Evolutionary conservation across 108 stramenopile species (phyloP).

Genomic region (Nitzschia sp.): DNA sequence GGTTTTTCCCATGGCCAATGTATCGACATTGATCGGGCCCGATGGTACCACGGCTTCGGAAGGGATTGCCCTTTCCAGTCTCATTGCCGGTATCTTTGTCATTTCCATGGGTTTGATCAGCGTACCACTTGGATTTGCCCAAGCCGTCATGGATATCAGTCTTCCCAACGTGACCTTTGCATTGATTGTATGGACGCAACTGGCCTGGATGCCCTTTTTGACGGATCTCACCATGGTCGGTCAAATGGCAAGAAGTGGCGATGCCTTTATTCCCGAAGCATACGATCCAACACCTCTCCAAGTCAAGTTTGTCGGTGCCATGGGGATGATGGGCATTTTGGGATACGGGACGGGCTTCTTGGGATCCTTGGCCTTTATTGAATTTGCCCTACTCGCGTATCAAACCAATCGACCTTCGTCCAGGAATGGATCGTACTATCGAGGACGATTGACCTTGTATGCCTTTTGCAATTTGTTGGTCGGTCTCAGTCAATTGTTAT

Average conservation of each 20-base stretch:
- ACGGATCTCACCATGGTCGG: conserved; percentile 27
- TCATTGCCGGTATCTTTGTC: conserved; percentile 10
- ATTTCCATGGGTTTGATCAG: conserved; percentile 9
- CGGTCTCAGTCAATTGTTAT: conserved; percentile 24
- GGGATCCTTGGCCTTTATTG: conserved; percentile 27
- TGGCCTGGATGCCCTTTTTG: conserved; percentile 28
- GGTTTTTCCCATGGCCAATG: conserved; percentile 7
- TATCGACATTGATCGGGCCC: neutral
- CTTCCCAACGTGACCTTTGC: neutral
- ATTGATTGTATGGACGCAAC: conserved; percentile 15
- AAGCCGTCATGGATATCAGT: conserved; percentile 20
- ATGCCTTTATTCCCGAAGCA: conserved; percentile 14
- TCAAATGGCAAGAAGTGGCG: neutral
- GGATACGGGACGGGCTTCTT: conserved; percentile 24
- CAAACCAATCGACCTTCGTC: conserved; percentile 1
- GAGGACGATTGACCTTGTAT: conserved; percentile 25
- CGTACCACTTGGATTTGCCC: conserved; percentile 14
- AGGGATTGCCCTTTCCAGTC: neutral
- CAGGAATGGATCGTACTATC: conserved; percentile 15
- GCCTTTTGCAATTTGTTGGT: conserved; percentile 10
- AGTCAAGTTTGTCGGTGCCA: conserved; percentile 37
- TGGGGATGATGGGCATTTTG: conserved; percentile 33
- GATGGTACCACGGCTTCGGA: neutral
- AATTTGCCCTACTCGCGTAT: conserved; percentile 23
- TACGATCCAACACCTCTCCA: conserved; percentile 1